phyloP scores from a whole-genome alignment of 306 rosid species.

The apple (Malus domestica) region DNA sequence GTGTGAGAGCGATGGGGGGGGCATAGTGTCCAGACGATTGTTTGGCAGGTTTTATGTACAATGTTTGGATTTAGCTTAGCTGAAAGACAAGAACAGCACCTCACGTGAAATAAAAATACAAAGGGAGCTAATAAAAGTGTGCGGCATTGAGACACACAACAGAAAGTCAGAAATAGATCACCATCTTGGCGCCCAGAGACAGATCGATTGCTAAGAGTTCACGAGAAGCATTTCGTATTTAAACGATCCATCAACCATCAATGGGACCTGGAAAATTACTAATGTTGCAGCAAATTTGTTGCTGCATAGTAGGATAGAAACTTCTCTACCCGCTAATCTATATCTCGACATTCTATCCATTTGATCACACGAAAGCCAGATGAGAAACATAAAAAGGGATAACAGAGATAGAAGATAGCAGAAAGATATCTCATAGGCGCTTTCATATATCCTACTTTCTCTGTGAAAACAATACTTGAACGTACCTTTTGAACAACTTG shows the following conservation, averaged over 20 bases:
- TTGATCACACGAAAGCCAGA: too few species aligned
- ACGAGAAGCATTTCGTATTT: not conserved
- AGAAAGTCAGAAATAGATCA: not conserved
- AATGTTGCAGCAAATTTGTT: not conserved
- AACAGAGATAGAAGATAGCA: too few species aligned
- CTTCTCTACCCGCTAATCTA: too few species aligned
- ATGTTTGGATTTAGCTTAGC: not conserved
- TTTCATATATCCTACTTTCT: too few species aligned
- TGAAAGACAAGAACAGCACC: not conserved
- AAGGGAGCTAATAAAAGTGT: not conserved
- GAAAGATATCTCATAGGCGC: too few species aligned
- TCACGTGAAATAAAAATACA: not conserved
- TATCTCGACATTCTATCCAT: too few species aligned
- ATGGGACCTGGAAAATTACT: not conserved
- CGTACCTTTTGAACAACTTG: too few species aligned
- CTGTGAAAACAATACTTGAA: too few species aligned
- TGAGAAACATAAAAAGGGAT: too few species aligned
- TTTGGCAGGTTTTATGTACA: not conserved
- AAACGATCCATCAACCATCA: not conserved
- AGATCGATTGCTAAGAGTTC: not conserved
- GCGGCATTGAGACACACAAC: not conserved
- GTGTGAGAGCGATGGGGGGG: not conserved
- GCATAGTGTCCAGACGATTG: not conserved
- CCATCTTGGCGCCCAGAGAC: not conserved
- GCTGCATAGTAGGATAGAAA: too few species aligned